Evolutionary conservation across 2,329 filamentous ascomycete genomes (phyloP).

Genomic region (Pleomassaria siparia): DNA sequence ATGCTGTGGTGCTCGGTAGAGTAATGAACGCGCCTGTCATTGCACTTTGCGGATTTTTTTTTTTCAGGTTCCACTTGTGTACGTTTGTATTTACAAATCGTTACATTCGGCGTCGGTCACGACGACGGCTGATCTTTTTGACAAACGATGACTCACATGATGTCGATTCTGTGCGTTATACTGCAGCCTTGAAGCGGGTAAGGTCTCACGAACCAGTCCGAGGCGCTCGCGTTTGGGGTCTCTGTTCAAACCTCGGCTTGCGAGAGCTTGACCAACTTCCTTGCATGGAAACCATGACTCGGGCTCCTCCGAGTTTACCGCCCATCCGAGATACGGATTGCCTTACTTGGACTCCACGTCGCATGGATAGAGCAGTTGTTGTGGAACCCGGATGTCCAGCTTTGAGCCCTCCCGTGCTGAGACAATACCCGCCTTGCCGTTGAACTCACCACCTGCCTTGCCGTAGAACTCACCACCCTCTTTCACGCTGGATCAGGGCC

Average conservation of each 20-base stretch:
- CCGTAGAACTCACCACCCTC: neutral
- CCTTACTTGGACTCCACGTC: neutral
- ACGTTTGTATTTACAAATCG: neutral
- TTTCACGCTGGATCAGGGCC: neutral
- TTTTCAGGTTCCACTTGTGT: neutral
- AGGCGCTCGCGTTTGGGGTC: neutral
- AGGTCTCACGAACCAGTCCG: neutral
- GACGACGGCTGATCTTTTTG: neutral
- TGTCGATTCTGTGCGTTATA: neutral
- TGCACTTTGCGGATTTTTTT: neutral
- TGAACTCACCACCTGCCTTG: too few species aligned
- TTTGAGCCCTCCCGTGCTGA: neutral
- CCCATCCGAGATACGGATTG: neutral
- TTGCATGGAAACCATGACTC: neutral
- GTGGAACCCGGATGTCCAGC: slow-evolving; percentile 1
- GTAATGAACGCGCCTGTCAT: neutral
- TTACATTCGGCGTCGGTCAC: neutral
- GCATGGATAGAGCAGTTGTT: slow-evolving; percentile 3
- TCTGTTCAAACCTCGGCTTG: neutral
- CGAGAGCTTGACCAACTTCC: neutral
- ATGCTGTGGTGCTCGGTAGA: neutral
- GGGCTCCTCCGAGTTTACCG: neutral
- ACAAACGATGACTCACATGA: neutral
- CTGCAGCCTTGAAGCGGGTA: neutral
- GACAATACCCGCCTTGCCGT: neutral